Base-by-base conservation (phyloP, 306 rosid species). In the Dryas alaskensis region DNA sequence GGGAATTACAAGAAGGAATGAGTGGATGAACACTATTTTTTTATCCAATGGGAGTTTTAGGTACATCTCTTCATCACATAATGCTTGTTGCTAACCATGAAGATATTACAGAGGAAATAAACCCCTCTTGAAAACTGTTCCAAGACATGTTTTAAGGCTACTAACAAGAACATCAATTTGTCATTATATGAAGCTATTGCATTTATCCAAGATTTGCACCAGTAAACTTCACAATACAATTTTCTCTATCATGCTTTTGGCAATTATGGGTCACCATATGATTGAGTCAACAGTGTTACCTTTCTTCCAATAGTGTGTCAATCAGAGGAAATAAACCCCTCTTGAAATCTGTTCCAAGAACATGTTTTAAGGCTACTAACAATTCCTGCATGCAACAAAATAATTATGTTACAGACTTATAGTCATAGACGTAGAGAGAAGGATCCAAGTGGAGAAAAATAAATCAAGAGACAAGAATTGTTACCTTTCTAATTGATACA, bases 121-220 rank as follows among this genome's bases (percentile, higher is more conserved):
- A 53, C 99, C 99, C 84, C 98, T 87, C 84, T 95, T 90, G 81
- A 91, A 92, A 84, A 92, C 99, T 7, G 98, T 92, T 82, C 99
- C 99, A 76, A 95, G 99, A 95, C 98, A 87, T 92, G 99, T 81
- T 95, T 95, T 75, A 92, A 86, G 60, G 99, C 92, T 51, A 95
- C 93, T 73, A 95, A 85, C 68, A 10, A 54, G 52, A 69, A 53
- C 4, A 17, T 40, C 0, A 10, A 11, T 53, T 43, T 39, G 4
- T n/a, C 58, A 69, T 70, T 10, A 53, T 53, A 53, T 53, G 16
- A 40, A 17, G 63, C 53, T 69, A 19, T n/a, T n/a, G 74, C 64
- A 54, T 57, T 42, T 5, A 70, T 40, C 19, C 49, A 70, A 19
- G 37, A 51, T 69, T 40, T 57, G 12, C 73, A 44, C 65, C 45